Evolutionary conservation across 176 grass and related monocot species (phyloP), one percentile per base, ranked within the genome.

Genomic region (Triticum monococcum): DNA sequence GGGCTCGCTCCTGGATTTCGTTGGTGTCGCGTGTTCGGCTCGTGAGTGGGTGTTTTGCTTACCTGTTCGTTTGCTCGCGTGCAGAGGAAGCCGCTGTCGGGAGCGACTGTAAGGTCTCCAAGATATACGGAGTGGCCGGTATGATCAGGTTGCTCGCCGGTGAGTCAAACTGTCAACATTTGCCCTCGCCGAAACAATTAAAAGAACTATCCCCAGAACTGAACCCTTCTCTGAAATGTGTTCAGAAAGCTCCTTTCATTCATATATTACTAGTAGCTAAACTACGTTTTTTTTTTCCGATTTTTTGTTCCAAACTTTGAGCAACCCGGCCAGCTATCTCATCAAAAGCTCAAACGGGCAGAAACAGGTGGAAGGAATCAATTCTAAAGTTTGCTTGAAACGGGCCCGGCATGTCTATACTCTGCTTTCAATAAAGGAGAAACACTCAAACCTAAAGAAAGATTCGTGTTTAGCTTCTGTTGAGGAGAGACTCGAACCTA

Each of bases 51-150:
- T 68, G 32, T 68, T 68, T 89, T 9, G 76, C 37, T 85, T 66
- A 81, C 20, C 32, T 36, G n/a, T 71, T 73, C 28, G 9, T 72
- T 56, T 83, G 75, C 78, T 83, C 56, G 20, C 20, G 13, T 57
- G 80, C 84, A 90, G 89, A 90, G 57, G 89, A 87, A 54, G 84
- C 84, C 43, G 90, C 77, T 20, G 20, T 69, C 16, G 86, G 82
- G 63, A 77, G 82, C 62, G 70, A 77, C 18, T 80, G 78, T 57
- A 91, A 88, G 82, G 72, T 87, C 7, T 91, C 72, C 37, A 88
- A 57, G 70, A 85, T 88, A 81, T 81, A 85, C 50, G 81, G 71
- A 32, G 85, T 87, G 38, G 78, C 31, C 8, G 90, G 86, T 0
- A 52, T 73, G 59, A 86, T 86, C 60, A 89, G 54, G 59, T 54